Evolutionary conservation across 768 basidiomycete species (phyloP).

Genomic region (Agaricus blazei): DNA sequence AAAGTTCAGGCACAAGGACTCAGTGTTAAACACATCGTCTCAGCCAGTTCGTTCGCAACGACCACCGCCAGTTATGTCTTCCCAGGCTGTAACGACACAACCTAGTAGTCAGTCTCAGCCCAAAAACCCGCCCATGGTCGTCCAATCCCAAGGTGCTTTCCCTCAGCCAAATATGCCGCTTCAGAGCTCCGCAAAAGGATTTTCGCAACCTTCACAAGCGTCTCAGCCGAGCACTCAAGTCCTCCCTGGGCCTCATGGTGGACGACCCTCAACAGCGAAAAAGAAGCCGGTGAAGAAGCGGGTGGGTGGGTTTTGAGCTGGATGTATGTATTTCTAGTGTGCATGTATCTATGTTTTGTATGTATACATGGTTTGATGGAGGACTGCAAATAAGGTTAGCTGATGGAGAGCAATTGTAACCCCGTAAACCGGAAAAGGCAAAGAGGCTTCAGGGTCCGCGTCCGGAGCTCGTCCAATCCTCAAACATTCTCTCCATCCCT

Average conservation of each 20-base stretch:
- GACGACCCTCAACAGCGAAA: conserved; percentile 42
- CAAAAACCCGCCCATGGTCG: conserved; percentile 1
- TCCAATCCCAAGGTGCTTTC: conserved; percentile 6
- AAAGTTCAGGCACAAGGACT: neutral
- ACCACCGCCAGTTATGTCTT: conserved; percentile 6
- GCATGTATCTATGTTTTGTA: conserved; percentile 1
- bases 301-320: conserved; percentile 64
- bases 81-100: neutral
- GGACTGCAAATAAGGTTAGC: neutral
- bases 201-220: conserved; percentile 29
- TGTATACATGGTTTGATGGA: neutral
- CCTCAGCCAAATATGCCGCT: neutral
- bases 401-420: neutral
- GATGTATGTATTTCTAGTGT: neutral
- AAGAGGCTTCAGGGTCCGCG: conserved; percentile 4
- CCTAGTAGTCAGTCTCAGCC: neutral
- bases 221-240: conserved; percentile 62
- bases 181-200: conserved; percentile 1
- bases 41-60: neutral
- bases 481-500: conserved; percentile 10
- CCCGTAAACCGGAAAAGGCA: conserved; percentile 13
- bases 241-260: conserved; percentile 67
- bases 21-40: neutral
- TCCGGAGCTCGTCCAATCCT: neutral
- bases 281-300: conserved; percentile 64